Base-by-base conservation (phyloP, 768 basidiomycete genomes). In the Dendrothele bispora region DNA sequence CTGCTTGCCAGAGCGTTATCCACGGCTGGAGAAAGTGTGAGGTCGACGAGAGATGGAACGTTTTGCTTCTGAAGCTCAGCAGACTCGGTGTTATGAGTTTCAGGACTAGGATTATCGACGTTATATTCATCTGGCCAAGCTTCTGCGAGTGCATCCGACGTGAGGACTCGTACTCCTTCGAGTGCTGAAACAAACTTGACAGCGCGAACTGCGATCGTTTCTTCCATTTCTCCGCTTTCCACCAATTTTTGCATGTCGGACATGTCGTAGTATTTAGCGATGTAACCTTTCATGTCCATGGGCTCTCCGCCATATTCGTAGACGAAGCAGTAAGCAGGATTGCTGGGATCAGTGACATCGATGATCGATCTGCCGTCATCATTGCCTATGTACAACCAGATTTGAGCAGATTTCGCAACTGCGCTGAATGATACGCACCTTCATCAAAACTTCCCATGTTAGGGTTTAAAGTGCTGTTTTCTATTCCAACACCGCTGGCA, bases 281-380 rank as follows among this genome's bases (percentile, higher is more conserved):
- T 24, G n/a, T 53, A 53, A 11, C 40, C 48, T 17, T 34, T 14
- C 10, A 36, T 40, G 18, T 27, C 44, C 21, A 35, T 26, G 27
- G 51, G 51, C 7, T 12, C 43, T 14, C 26, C 34, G 26, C 32
- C 38, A 18, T 38, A 20, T 18, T 34, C 21, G 18, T 11, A 12
- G 14, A 59, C 46, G 46, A 65, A 65, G 43, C 65, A 62, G 49
- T 65, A 66, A 1, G 62, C 44, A 17, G 64, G 59, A 26, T 58
- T 46, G 26, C 52, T 39, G 1, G 62, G 64, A 46, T 63, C 55
- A 2, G 67, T 63, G 21, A 71, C 50, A 43, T 71, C 70, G 14
- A 68, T 56, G 18, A 70, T 55, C 10, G 67, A 63, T 5, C 69
- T 60, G 0, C 68, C 67, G 35, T 67, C 65, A 48, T 68, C 60